Evolutionary conservation across 1,139 yeast species (phyloP).

Genomic region (Kluyveromyces sp.): DNA sequence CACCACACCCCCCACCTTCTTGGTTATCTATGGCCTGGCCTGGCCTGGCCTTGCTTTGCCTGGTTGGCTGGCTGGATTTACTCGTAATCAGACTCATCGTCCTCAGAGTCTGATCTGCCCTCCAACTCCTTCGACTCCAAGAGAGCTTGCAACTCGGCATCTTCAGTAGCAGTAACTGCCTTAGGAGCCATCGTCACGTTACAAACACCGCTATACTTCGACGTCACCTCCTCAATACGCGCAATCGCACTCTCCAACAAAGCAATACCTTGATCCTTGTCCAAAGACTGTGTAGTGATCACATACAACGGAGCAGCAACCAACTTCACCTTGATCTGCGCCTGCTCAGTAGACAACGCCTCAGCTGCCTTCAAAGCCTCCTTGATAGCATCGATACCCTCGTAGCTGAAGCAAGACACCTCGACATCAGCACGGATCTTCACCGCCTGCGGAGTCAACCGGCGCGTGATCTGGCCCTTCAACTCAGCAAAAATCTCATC

Average conservation of each 20-base stretch:
- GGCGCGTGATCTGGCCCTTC: constrained; percentile 77
- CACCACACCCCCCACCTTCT: too few species aligned
- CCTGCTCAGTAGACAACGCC: constrained; percentile 69
- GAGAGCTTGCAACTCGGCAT: constrained; percentile 92
- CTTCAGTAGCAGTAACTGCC: constrained; percentile 97
- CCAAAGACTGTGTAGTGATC: constrained; percentile 85
- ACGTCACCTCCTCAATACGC: constrained; percentile 61
- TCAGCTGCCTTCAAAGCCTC: constrained; percentile 84
- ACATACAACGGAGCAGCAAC: constrained; percentile 98
- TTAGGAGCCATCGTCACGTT: constrained; percentile 96
- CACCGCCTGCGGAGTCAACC: constrained; percentile 96
- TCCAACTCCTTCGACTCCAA: constrained; percentile 71
- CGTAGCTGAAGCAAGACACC: constrained; percentile 94
- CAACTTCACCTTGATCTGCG: constrained; percentile 82
- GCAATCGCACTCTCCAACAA: constrained; percentile 72
- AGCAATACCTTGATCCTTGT: constrained; percentile 81
- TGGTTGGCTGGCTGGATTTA: constrained; percentile 7
- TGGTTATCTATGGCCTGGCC: too few species aligned
- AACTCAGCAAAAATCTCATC: constrained; percentile 70
- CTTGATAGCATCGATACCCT: constrained; percentile 96
- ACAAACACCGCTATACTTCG: constrained; percentile 74
- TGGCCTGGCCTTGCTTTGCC: too few species aligned
- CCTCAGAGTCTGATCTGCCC: constrained; percentile 52
- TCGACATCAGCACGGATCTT: constrained; percentile 97
- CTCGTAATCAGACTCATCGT: constrained; percentile 43